Evolutionary conservation across 2,329 filamentous ascomycete genomes (phyloP), one percentile per base, ranked within the genome.

Genomic region (Aspergillus sergii): DNA sequence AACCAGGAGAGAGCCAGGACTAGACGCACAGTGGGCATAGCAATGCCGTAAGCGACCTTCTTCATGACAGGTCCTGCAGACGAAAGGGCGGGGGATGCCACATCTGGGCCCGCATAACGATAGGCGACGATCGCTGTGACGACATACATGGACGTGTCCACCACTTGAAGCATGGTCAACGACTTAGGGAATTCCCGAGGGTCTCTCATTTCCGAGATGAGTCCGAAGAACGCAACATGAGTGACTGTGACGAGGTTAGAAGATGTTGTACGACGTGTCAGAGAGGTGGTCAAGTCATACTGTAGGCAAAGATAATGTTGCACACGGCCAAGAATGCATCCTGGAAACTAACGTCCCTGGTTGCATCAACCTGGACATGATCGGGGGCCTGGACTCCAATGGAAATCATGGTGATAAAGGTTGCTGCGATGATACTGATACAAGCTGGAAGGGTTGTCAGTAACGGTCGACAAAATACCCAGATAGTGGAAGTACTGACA

Each of bases 281-380:
- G 8, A 14, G 3, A 2, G 3, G 12, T 16, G 4, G 5, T 21
- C 14, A 32, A 30, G 8, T 4, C 69, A 12, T 69, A 74, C 87
- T 81, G 78, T 89, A 92, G 60, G 90, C 89, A 63, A 92, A 87
- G 61, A 91, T 82, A 62, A 92, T 91, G 78, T 91, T 91, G 69
- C 81, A 83, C 59, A 90, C 82, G 14, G 86, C 83, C 53, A 87
- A 81, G 70, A 90, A 89, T 14, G 80, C 86, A 23, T 85, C 80
- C 32, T 81, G 78, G 62, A 90, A 82, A 30, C 73, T 77, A 2
- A 84, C 70, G 2, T 80, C 67, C 11, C 74, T 75, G 4, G 78
- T 76, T 14, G 74, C 73, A n/a, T 77, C 68, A 41, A 79, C 72
- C 5, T 72, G 71, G 11, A 74, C 71, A 34, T 73, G 65, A 32